Evolutionary conservation across 2,329 filamentous ascomycete species (phyloP).

Genomic region (Aphanoascus verrucosus): DNA sequence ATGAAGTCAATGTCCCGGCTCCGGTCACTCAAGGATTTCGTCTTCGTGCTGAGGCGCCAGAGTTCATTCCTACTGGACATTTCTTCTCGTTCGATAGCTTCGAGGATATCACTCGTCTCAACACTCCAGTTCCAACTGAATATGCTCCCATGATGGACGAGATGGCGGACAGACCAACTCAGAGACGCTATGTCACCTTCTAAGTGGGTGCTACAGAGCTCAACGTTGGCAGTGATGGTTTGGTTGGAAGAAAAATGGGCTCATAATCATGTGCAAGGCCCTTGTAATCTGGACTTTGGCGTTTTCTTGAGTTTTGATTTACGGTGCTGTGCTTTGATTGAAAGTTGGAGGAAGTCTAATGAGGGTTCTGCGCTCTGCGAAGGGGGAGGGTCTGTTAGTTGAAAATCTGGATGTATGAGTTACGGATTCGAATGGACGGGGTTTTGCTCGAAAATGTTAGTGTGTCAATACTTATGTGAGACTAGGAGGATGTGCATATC

Average conservation of each 20-base stretch:
- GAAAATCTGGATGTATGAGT: too few species aligned
- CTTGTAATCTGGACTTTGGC: too few species aligned
- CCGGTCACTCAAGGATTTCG: not conserved
- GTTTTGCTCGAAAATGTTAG: too few species aligned
- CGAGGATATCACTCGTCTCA: not conserved
- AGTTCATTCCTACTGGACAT: conserved; percentile 4
- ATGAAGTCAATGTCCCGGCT: not conserved
- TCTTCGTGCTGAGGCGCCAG: conserved; percentile 12
- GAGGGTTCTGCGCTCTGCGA: too few species aligned
- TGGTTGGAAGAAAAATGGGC: not conserved
- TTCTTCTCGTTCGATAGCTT: not conserved
- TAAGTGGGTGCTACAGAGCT: not conserved
- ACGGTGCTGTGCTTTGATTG: too few species aligned
- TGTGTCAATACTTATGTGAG: too few species aligned
- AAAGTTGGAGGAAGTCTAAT: too few species aligned
- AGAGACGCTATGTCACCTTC: not conserved
- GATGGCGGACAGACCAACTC: not conserved
- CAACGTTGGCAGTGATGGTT: not conserved
- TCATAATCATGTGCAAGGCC: not conserved
- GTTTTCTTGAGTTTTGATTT: too few species aligned
- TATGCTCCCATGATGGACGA: not conserved
- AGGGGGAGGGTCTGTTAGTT: too few species aligned
- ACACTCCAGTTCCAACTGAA: not conserved
- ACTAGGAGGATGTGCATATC: too few species aligned
- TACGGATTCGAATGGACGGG: too few species aligned